These are phyloP conservation scores for Hygrophorus pudorinus DNA, from an alignment of 768 basidiomycete genomes.

Conservation along the genomic window DNA sequence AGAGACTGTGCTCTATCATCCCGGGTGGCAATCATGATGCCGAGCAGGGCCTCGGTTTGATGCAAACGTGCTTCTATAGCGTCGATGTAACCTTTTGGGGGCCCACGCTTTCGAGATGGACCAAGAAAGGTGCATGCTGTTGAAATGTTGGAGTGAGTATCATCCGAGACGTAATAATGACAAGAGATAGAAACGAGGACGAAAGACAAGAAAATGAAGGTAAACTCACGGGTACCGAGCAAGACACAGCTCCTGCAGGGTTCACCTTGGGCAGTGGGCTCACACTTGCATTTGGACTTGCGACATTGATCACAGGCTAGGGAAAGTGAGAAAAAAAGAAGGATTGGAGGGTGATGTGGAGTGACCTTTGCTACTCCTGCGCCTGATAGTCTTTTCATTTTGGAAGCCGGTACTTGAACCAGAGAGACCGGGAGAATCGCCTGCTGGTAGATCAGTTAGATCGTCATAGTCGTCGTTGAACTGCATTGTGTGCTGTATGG, in stretches of 20 bases:
- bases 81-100: conserved; percentile 92
- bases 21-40: conserved; percentile 57
- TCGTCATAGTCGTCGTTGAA: conserved; percentile 61
- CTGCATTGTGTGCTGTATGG: conserved; percentile 23
- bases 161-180: too few relatives aligned
- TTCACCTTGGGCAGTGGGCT: conserved; percentile 47
- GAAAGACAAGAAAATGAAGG: conserved; percentile 3
- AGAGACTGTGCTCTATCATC: conserved; percentile 33
- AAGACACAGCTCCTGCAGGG: conserved; percentile 72
- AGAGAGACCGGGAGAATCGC: conserved; percentile 13
- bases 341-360: conserved; percentile 2
- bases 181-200: too few relatives aligned
- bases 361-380: conserved; percentile 70
- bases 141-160: too few relatives aligned
- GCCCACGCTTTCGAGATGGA: conserved; percentile 74
- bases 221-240: conserved; percentile 55
- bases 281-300: conserved; percentile 87
- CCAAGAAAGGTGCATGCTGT: conserved; percentile 71
- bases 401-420: conserved; percentile 12
- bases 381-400: conserved; percentile 46
- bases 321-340: conserved; percentile 3
- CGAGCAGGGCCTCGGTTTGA: conserved; percentile 83
- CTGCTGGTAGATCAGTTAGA: conserved; percentile 36
- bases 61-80: conserved; percentile 88
- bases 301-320: conserved; percentile 83